A percentile compares a stretch with the other conserved stretches of the same genome.
These are phyloP conservation scores for Nidula niveotomentosa DNA, from an alignment of 1,284 basidiomycete genomes.

Conservation along the genomic window DNA sequence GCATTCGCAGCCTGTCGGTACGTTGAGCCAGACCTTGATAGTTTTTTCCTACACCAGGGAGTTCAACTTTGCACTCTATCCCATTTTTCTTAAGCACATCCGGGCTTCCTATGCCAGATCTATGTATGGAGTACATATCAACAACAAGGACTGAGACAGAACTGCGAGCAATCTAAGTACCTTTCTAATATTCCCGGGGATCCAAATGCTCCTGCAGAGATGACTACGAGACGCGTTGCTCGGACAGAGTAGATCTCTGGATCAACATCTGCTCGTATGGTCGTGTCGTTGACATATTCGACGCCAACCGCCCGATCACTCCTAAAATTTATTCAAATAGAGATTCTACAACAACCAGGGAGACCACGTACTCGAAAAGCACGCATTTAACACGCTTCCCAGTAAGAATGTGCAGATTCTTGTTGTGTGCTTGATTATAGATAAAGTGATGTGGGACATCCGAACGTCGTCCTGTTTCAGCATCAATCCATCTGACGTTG, in stretches of 20 bases:
- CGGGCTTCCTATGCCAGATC: slow-evolving; percentile 30
- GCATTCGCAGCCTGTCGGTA: background rate
- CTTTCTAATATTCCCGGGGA: slow-evolving; percentile 43
- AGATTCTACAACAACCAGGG: background rate
- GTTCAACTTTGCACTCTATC: slow-evolving; percentile 31
- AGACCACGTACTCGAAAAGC: slow-evolving; percentile 24
- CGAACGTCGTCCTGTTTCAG: slow-evolving; percentile 35
- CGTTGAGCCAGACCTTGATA: slow-evolving; percentile 34
- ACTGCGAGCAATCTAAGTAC: background rate
- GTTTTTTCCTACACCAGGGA: slow-evolving; percentile 46
- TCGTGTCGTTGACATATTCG: slow-evolving; percentile 23
- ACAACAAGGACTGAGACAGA: background rate
- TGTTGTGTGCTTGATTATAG: slow-evolving; percentile 31
- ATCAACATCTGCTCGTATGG: background rate
- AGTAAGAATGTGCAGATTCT: slow-evolving; percentile 24
- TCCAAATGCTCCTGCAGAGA: slow-evolving; percentile 43
- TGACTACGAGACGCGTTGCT: slow-evolving; percentile 35
- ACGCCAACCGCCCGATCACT: slow-evolving; percentile 36
- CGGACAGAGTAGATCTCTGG: background rate
- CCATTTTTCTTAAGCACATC: slow-evolving; percentile 30
- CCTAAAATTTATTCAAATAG: slow-evolving; percentile 16
- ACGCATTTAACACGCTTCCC: slow-evolving; percentile 28
- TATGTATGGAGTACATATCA: background rate
- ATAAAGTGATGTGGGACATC: slow-evolving; percentile 42
- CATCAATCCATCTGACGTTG: slow-evolving; percentile 21